Conservation (phyloP, 495 filamentous ascomycete genomes). For the Talaromyces stipitatus region DNA sequence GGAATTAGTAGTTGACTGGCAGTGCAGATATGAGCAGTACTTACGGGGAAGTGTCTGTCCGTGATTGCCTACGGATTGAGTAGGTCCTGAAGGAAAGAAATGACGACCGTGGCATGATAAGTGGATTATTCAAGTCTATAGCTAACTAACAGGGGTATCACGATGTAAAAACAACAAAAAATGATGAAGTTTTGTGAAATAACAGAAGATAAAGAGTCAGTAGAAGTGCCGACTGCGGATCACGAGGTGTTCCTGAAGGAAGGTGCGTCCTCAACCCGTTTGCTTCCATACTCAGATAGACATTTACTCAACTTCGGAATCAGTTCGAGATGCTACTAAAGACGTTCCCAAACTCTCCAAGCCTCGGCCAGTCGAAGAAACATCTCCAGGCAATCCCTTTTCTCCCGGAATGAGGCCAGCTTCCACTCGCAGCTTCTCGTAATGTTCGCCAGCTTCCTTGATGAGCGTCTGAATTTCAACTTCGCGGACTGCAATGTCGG, state of each 20-base stretch:
- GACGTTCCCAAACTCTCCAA: conserved; percentile 35
- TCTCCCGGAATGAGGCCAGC: conserved; percentile 34
- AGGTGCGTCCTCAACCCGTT: not conserved
- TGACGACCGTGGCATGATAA: conserved; percentile 6
- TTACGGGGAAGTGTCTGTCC: not conserved
- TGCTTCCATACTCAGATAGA: not conserved
- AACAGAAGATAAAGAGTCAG: not conserved
- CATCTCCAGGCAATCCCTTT: conserved; percentile 16
- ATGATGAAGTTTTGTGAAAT: not conserved
- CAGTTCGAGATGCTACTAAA: conserved; percentile 17
- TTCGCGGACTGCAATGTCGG: conserved; percentile 64
- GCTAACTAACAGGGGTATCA: conserved; percentile 9
- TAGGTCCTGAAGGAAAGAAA: conserved; percentile 9
- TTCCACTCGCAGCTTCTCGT: conserved; percentile 53
- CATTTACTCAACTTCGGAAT: conserved; percentile 14
- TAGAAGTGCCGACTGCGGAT: not conserved
- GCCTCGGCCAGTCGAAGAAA: conserved; percentile 28
- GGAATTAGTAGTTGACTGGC: not conserved
- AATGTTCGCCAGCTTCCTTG: conserved; percentile 74
- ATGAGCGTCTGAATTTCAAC: conserved; percentile 74
- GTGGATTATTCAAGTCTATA: not conserved
- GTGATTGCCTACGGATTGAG: conserved; percentile 5
- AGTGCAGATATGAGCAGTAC: not conserved
- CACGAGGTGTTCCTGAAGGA: not conserved
- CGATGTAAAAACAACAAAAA: not conserved